Conservation (phyloP, 768 basidiomycete species). For the Hygrocybe punicea region DNA sequence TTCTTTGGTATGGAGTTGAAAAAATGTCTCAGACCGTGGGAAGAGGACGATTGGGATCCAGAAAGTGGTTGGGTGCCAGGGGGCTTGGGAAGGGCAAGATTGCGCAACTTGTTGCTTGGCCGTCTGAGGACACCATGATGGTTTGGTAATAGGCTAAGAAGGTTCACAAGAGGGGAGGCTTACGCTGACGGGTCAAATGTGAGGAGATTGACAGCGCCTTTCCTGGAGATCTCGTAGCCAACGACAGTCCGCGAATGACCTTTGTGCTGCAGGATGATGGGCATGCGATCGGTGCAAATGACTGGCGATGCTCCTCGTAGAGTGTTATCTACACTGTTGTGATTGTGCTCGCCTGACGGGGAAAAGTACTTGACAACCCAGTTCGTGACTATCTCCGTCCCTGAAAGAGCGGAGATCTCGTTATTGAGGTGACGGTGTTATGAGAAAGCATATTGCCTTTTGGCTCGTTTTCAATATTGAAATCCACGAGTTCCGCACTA, state of each 20-base stretch:
- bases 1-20: background rate
- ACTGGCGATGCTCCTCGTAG: constrained; percentile 53
- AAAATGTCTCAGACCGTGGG: background rate
- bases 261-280: constrained; percentile 75
- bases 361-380: constrained; percentile 80
- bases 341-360: constrained; percentile 20
- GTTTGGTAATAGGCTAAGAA: background rate
- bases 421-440: background rate
- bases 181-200: constrained; percentile 76
- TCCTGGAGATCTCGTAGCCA: constrained; percentile 69
- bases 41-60: background rate
- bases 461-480: constrained; percentile 45
- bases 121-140: constrained; percentile 21
- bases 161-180: constrained; percentile 12
- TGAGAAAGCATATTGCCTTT: constrained; percentile 36
- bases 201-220: constrained; percentile 59
- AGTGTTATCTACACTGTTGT: constrained; percentile 43
- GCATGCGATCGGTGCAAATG: constrained; percentile 61
- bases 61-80: background rate
- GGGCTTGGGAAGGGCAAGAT: background rate
- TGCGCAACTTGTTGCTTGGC: constrained; percentile 17
- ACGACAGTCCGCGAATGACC: constrained; percentile 88
- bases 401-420: constrained; percentile 20
- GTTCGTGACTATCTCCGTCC: constrained; percentile 49
- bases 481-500: constrained; percentile 65